A percentile compares a stretch with the other conserved stretches of the same genome.
Evolutionary conservation across 768 basidiomycete species (phyloP).

Genomic region (Lactarius tabidus): DNA sequence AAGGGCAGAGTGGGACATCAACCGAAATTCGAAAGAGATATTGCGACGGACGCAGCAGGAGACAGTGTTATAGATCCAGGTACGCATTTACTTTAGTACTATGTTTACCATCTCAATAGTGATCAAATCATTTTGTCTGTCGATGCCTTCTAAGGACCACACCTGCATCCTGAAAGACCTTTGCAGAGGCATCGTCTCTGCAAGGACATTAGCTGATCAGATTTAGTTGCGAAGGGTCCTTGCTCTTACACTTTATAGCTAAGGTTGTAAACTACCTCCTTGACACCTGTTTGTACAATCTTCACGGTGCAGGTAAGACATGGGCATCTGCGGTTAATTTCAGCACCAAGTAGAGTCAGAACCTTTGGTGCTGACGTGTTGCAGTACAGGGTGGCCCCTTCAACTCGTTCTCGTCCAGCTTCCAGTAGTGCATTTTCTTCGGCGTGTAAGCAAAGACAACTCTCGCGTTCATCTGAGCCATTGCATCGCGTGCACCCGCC

Average conservation of each 20-base stretch:
- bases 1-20: constrained; percentile 61
- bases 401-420: constrained; percentile 89
- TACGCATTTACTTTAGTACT: background rate
- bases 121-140: constrained; percentile 34
- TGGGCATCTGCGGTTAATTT: constrained; percentile 65
- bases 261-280: constrained; percentile 89
- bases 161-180: constrained; percentile 73
- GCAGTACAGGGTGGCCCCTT: constrained; percentile 87
- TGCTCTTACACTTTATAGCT: constrained; percentile 85
- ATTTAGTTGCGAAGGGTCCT: constrained; percentile 28
- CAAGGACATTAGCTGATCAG: constrained; percentile 2
- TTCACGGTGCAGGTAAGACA: constrained; percentile 96
- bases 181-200: constrained; percentile 80
- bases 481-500: constrained; percentile 88
- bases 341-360: constrained; percentile 12
- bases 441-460: constrained; percentile 94
- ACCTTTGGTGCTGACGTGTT: constrained; percentile 70
- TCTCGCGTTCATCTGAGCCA: constrained; percentile 50
- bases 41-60: constrained; percentile 14
- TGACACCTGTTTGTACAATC: constrained; percentile 92
- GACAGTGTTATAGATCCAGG: background rate
- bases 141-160: constrained; percentile 74
- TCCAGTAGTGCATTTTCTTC: constrained; percentile 97
- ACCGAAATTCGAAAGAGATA: constrained; percentile 34
- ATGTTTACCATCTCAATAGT: background rate